These are phyloP conservation scores for Carex littledalei DNA, from an alignment of 176 grass and related monocot species.

Conservation along the genomic window DNA sequence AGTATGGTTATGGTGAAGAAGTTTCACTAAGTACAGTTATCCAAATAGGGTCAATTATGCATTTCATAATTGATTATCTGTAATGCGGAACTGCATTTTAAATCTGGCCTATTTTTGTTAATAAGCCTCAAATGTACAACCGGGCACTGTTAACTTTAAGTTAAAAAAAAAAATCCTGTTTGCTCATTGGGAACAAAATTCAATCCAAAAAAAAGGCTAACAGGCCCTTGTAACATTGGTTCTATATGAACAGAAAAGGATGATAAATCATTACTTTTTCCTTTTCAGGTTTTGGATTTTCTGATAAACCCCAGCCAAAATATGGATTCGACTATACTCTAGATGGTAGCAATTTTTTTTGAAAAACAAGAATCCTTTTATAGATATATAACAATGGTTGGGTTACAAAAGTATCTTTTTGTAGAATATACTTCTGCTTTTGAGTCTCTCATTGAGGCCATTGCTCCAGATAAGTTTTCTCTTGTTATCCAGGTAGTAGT, in stretches of 20 bases:
- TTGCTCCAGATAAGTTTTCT: constrained; percentile 75
- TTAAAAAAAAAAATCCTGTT: background rate
- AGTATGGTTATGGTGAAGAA: constrained; percentile 2
- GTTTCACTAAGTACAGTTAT: too few species aligned
- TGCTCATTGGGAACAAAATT: background rate
- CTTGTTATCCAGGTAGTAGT: constrained; percentile 84
- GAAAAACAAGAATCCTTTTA: background rate
- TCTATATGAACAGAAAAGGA: background rate
- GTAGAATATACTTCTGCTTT: constrained; percentile 69
- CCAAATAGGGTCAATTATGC: background rate
- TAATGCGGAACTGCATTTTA: background rate
- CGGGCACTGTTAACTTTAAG: background rate
- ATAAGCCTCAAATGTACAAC: background rate
- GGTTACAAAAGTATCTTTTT: constrained; percentile 20
- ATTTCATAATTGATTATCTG: background rate
- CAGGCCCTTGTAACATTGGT: too few species aligned
- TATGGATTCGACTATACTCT: constrained; percentile 99
- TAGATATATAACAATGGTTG: background rate
- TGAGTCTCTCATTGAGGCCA: constrained; percentile 56
- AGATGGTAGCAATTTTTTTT: constrained; percentile 52
- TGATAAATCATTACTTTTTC: constrained; percentile 3
- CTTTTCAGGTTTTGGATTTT: constrained; percentile 94
- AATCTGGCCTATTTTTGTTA: background rate
- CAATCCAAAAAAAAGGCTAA: background rate
- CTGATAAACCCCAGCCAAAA: constrained; percentile 93